Conservation (phyloP, 2,329 filamentous ascomycete genomes). For the Fusarium torulosum region DNA sequence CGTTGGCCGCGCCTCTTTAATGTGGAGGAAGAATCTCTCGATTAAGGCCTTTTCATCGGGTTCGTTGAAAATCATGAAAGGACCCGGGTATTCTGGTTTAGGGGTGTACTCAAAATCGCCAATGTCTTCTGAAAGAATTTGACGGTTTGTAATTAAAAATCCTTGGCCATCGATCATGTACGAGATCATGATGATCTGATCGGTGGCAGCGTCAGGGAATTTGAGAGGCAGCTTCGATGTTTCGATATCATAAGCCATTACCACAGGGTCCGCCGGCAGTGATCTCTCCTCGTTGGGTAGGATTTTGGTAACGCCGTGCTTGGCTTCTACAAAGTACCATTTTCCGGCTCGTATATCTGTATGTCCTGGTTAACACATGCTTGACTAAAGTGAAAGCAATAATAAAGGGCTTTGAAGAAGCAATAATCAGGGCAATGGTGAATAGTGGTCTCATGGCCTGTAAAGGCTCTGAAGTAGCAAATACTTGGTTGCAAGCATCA, state of each 20-base stretch:
- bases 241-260: constrained; percentile 99
- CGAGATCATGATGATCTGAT: constrained; percentile 99
- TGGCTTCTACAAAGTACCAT: constrained; percentile 96
- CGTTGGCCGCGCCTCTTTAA: constrained; percentile 93
- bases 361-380: constrained; percentile 22
- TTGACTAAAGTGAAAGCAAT: not conserved
- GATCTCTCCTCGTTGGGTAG: constrained; percentile 88
- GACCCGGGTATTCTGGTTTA: constrained; percentile 93
- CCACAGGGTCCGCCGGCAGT: constrained; percentile 92
- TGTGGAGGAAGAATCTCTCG: constrained; percentile 93
- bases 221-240: constrained; percentile 96
- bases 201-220: constrained; percentile 93
- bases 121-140: constrained; percentile 98
- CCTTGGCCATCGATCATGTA: constrained; percentile 99
- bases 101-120: constrained; percentile 98
- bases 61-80: constrained; percentile 99
- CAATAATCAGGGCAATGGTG: constrained; percentile 85
- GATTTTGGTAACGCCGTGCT: constrained; percentile 88
- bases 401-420: constrained; percentile 4
- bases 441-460: constrained; percentile 95
- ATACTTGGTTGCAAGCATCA: constrained; percentile 99
- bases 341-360: constrained; percentile 93
- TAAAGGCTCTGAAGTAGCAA: constrained; percentile 99
- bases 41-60: constrained; percentile 89
- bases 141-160: constrained; percentile 96